A percentile compares a stretch with the other conserved stretches of the same genome.
Evolutionary conservation across 371 early-diverging fungal genomes (phyloP).

Genomic region (Saksenaea oblongispora): DNA sequence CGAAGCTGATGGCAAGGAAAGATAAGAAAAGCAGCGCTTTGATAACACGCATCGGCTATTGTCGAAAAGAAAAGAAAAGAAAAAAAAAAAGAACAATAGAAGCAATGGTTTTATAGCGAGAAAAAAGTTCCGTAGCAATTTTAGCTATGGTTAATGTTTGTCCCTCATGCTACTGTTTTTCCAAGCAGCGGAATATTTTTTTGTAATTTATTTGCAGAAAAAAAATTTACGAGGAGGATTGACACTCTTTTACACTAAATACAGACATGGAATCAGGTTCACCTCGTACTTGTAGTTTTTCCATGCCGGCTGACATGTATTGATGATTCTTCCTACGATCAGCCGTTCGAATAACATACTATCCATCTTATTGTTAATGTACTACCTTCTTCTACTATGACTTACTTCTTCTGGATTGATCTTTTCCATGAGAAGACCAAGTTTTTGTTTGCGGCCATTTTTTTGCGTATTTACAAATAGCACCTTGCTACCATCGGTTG

Average conservation of each 20-base stretch:
- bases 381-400: not conserved
- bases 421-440: slow-evolving; percentile 8
- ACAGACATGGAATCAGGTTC: slow-evolving; percentile 17
- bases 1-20: not conserved
- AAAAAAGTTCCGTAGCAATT: not conserved
- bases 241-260: not conserved
- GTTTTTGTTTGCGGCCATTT: not conserved
- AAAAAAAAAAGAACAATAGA: not conserved
- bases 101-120: not conserved
- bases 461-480: not conserved
- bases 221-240: not conserved
- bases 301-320: slow-evolving; percentile 12
- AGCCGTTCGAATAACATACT: slow-evolving; percentile 18
- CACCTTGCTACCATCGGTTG: not conserved
- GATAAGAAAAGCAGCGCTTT: not conserved
- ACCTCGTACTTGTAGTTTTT: slow-evolving; percentile 1
- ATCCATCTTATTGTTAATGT: not conserved
- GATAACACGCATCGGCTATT: not conserved
- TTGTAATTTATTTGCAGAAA: not conserved
- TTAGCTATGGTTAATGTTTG: not conserved
- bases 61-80: not conserved
- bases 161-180: not conserved
- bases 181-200: not conserved
- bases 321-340: slow-evolving; percentile 12
- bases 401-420: slow-evolving; percentile 12